phyloP scores from a whole-genome alignment of 2,329 filamentous ascomycete genomes.

The Diaporthe aspalathi region DNA sequence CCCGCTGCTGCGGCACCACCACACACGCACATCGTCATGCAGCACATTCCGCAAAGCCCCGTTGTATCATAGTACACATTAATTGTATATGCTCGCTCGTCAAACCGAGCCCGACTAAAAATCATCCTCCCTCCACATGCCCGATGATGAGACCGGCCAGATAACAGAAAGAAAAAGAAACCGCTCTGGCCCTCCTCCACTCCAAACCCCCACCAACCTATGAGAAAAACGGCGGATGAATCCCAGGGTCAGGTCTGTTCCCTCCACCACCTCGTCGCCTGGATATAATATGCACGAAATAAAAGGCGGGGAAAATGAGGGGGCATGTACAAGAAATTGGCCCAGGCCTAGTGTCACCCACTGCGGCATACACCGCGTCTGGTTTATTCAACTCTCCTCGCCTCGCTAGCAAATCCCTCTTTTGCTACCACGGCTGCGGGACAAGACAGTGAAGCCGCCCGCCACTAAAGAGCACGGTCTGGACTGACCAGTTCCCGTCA shows the following conservation, averaged over 20 bases:
- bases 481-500: background rate
- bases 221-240: background rate
- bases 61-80: slow-evolving; percentile 34
- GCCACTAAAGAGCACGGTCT: background rate
- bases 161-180: background rate
- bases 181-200: background rate
- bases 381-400: background rate
- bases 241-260: background rate
- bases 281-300: slow-evolving; percentile 10
- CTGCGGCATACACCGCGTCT: background rate
- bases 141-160: background rate
- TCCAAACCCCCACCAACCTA: background rate
- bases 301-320: background rate
- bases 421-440: too few species aligned
- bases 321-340: slow-evolving; percentile 27
- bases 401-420: too few species aligned
- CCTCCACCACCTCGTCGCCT: background rate
- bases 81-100: slow-evolving; percentile 28
- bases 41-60: background rate
- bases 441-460: too few species aligned
- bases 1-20: background rate
- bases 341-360: background rate
- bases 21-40: too few species aligned
- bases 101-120: background rate
- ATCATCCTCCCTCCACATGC: background rate